Evolutionary conservation across 441 rosid species (phyloP).

Genomic region (Populus hybrid): DNA sequence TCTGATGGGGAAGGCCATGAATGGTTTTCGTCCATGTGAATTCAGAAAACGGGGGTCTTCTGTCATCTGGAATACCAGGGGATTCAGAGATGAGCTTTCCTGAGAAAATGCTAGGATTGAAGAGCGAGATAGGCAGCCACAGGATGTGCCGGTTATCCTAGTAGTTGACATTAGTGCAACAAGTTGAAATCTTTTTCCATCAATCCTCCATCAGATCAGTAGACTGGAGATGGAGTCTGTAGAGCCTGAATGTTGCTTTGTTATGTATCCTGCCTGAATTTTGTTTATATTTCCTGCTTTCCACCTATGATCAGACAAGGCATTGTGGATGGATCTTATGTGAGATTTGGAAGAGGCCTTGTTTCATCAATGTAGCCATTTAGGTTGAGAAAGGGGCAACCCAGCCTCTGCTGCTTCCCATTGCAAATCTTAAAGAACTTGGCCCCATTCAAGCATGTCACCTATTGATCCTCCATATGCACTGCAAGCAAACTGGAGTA

Average conservation of each 20-base stretch:
- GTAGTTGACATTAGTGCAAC: background rate
- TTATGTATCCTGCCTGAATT: conserved; percentile 13
- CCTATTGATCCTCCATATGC: background rate
- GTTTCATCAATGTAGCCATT: background rate
- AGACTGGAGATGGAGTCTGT: conserved; percentile 9
- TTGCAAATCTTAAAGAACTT: background rate
- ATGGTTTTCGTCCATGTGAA: conserved; percentile 50
- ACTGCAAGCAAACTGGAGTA: background rate
- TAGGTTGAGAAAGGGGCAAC: background rate
- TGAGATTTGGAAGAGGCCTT: background rate
- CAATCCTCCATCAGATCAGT: conserved; percentile 7
- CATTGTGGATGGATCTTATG: background rate
- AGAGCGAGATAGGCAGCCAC: background rate
- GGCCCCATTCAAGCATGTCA: background rate
- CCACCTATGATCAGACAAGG: background rate
- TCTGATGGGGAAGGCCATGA: conserved; percentile 83
- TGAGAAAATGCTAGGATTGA: background rate
- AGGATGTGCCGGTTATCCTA: background rate
- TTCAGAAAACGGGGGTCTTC: conserved; percentile 48
- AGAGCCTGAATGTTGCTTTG: conserved; percentile 12
- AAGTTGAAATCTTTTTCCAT: background rate
- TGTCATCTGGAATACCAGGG: conserved; percentile 60
- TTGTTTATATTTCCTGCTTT: background rate
- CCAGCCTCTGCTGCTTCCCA: background rate
- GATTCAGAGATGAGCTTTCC: conserved; percentile 22